Conservation (phyloP, 2,329 filamentous ascomycete genomes). For the Fusarium begoniae region DNA sequence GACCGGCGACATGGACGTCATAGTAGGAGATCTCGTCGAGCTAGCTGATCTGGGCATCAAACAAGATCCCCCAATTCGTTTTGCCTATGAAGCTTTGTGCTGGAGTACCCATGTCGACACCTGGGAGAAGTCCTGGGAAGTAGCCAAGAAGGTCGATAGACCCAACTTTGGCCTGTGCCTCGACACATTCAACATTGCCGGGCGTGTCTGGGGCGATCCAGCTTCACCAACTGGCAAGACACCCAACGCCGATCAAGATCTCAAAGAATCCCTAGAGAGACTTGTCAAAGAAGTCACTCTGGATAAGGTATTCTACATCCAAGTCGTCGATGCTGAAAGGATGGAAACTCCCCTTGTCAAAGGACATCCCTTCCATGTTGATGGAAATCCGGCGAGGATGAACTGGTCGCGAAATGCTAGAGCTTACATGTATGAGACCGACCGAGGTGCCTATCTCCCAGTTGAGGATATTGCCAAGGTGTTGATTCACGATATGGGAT, state of each 20-base stretch:
- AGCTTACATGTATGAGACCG: slow-evolving; percentile 5
- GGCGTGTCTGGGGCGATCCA: slow-evolving; percentile 4
- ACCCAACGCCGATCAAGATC: slow-evolving; percentile 1
- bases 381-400: slow-evolving; percentile 2
- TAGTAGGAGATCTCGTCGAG: neutral
- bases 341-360: neutral
- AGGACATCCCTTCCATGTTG: neutral
- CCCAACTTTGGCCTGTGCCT: slow-evolving; percentile 6
- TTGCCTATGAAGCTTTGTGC: slow-evolving; percentile 2
- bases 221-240: neutral
- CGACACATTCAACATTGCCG: slow-evolving; percentile 10
- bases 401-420: slow-evolving; percentile 14
- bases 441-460: neutral
- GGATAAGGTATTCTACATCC: neutral
- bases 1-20: slow-evolving; percentile 7
- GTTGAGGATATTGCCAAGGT: slow-evolving; percentile 4
- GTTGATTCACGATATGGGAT: neutral
- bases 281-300: neutral
- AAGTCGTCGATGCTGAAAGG: slow-evolving; percentile 2
- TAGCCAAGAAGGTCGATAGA: neutral
- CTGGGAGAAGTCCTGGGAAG: slow-evolving; percentile 14
- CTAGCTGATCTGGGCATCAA: neutral
- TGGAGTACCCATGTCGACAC: slow-evolving; percentile 10
- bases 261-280: neutral
- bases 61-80: neutral